Percentiles rank a stretch among this genome's conserved stretches.
These are phyloP conservation scores for Scolecobasidium constrictum DNA, from an alignment of 2,329 filamentous ascomycete genomes.

Conservation along the genomic window DNA sequence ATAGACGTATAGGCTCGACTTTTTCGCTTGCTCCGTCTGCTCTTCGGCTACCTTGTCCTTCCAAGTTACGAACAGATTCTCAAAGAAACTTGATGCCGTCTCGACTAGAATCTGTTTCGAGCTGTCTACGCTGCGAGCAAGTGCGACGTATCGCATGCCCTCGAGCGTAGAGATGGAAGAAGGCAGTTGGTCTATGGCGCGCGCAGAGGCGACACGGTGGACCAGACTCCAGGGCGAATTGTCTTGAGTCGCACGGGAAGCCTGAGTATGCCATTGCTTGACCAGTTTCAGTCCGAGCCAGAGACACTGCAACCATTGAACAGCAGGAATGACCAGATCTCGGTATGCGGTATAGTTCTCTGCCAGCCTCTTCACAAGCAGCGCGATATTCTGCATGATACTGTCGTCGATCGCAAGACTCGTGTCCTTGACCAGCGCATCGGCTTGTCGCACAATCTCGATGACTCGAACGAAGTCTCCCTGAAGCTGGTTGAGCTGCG, in stretches of 20 bases:
- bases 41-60: slow-evolving; percentile 65
- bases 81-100: slow-evolving; percentile 48
- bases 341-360: slow-evolving; percentile 68
- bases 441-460: slow-evolving; percentile 19
- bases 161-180: neutral
- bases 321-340: slow-evolving; percentile 68
- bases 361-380: slow-evolving; percentile 59
- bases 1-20: slow-evolving; percentile 73
- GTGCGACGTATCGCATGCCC: neutral
- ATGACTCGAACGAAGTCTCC: slow-evolving; percentile 73
- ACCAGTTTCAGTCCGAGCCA: slow-evolving; percentile 54
- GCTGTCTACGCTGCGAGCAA: slow-evolving; percentile 4
- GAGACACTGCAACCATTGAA: slow-evolving; percentile 70
- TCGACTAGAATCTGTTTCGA: neutral
- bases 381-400: slow-evolving; percentile 46
- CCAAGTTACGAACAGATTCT: slow-evolving; percentile 71
- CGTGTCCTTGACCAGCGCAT: slow-evolving; percentile 16
- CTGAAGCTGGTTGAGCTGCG: slow-evolving; percentile 62
- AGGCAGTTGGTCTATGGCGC: neutral
- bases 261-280: neutral
- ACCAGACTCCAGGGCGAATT: neutral
- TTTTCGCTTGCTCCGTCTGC: slow-evolving; percentile 61
- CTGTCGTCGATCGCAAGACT: slow-evolving; percentile 20
- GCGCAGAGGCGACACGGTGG: neutral
- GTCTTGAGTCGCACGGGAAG: neutral